phyloP scores from a whole-genome alignment of 495 filamentous ascomycete species.

The Podospora pseudocomata region DNA sequence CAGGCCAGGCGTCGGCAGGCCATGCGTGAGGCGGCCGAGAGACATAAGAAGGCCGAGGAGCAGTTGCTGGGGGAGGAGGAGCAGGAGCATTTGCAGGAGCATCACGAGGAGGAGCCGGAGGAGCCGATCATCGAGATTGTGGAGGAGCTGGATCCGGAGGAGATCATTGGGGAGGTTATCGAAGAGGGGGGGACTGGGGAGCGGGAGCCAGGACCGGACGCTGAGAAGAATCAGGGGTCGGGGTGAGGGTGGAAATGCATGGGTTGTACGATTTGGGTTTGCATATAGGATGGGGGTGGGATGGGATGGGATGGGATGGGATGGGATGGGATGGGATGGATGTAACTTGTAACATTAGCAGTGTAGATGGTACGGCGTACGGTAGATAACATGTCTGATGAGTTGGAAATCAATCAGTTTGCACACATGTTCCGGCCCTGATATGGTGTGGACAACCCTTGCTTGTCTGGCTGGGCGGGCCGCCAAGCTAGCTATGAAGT shows the following conservation, averaged over 20 bases:
- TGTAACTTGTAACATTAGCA: neutral
- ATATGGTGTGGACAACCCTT: too few relatives aligned
- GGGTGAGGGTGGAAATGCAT: slow-evolving; percentile 4
- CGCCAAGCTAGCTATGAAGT: neutral
- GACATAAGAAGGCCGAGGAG: slow-evolving; percentile 11
- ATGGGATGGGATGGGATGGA: neutral
- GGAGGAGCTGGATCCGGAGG: slow-evolving; percentile 1
- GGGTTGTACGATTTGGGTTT: neutral
- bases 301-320: too few relatives aligned
- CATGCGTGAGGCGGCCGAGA: slow-evolving; percentile 24
- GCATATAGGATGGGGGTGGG: neutral
- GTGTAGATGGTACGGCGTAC: neutral
- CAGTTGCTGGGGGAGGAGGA: slow-evolving; percentile 5
- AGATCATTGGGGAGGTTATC: slow-evolving; percentile 11
- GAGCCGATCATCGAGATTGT: neutral
- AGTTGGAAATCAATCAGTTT: neutral
- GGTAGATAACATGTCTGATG: neutral
- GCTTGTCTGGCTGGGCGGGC: neutral
- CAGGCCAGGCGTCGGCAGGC: slow-evolving; percentile 17
- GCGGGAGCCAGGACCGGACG: neutral
- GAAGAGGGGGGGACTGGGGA: slow-evolving; percentile 11
- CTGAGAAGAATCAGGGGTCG: neutral
- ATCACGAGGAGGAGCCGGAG: neutral
- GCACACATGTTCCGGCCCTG: neutral
- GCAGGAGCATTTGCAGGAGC: slow-evolving; percentile 3